A percentile compares a stretch with the other conserved stretches of the same genome.
Conservation (phyloP, 805 yeast species). For the Yarrowia phangngaensis region DNA sequence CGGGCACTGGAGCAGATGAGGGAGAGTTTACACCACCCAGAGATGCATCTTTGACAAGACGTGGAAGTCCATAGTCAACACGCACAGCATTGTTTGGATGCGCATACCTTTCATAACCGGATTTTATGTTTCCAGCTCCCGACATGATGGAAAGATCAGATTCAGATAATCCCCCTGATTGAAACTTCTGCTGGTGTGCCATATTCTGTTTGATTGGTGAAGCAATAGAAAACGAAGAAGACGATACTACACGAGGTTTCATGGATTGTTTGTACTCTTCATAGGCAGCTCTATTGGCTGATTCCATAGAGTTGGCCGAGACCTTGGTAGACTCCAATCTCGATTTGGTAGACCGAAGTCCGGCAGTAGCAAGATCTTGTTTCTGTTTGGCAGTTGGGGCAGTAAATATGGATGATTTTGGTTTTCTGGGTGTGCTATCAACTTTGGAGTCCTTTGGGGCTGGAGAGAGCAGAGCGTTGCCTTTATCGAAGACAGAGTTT, state of each 20-base stretch:
- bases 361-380: constrained; percentile 4
- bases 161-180: constrained; percentile 15
- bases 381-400: not conserved
- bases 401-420: not conserved
- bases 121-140: constrained; percentile 8
- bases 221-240: constrained; percentile 1
- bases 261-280: constrained; percentile 22
- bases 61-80: constrained; percentile 1
- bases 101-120: constrained; percentile 1
- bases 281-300: constrained; percentile 21
- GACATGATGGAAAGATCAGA: constrained; percentile 13
- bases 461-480: constrained; percentile 3
- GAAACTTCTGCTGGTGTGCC: constrained; percentile 14
- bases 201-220: constrained; percentile 7
- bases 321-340: not conserved
- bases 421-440: not conserved
- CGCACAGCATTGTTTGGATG: constrained; percentile 1
- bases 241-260: not conserved
- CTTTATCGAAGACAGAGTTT: constrained; percentile 1
- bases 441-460: not conserved
- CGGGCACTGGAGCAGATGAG: constrained; percentile 11
- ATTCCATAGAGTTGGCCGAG: constrained; percentile 7
- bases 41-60: constrained; percentile 12
- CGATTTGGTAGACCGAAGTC: constrained; percentile 5
- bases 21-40: constrained; percentile 9